phyloP scores from a whole-genome alignment of 140 eudicot species.

The Stevia rebaudiana region DNA sequence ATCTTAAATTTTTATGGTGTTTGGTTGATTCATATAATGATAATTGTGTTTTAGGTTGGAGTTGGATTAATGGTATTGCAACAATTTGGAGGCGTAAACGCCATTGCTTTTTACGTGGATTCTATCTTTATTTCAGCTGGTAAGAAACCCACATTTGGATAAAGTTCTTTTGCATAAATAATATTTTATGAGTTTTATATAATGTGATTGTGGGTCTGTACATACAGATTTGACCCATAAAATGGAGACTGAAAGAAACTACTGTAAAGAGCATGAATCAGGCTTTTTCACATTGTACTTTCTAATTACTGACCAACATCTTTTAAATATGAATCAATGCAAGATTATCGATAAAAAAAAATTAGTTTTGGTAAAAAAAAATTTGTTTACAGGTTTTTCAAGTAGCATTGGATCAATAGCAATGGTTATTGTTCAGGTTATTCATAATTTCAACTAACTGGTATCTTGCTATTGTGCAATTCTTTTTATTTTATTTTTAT shows the following conservation, averaged over 20 bases:
- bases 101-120: constrained; percentile 71
- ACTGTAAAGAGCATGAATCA: too few relatives aligned
- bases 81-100: constrained; percentile 85
- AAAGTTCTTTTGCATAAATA: not conserved
- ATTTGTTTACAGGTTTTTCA: constrained; percentile 55
- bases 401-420: constrained; percentile 55
- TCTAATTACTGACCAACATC: too few relatives aligned
- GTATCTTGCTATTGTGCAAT: not conserved
- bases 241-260: not conserved
- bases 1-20: not conserved
- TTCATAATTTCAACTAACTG: not conserved
- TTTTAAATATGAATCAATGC: not conserved
- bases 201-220: constrained; percentile 3
- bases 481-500: not conserved
- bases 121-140: constrained; percentile 78
- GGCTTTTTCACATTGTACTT: too few relatives aligned
- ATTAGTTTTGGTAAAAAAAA: not conserved
- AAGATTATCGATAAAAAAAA: too few relatives aligned
- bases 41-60: constrained; percentile 41
- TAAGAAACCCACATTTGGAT: constrained; percentile 16
- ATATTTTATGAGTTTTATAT: not conserved
- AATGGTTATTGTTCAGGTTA: constrained; percentile 79
- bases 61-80: constrained; percentile 85
- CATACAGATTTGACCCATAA: not conserved
- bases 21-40: not conserved